Evolutionary conservation across 495 filamentous ascomycete genomes (phyloP).

Genomic region (Jackrogersella minutella): DNA sequence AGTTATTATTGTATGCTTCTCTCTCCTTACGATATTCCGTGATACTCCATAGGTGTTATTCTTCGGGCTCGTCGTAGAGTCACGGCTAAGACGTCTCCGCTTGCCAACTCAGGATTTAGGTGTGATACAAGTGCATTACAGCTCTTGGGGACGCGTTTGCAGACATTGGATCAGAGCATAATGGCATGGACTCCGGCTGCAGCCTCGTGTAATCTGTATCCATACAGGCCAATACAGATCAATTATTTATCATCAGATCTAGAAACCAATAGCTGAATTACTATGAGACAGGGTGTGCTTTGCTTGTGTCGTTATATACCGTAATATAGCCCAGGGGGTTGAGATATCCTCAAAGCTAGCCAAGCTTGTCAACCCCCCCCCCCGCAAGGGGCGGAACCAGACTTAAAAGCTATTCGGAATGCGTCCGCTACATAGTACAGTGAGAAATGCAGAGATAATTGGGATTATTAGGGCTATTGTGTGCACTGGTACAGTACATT

Average conservation of each 20-base stretch:
- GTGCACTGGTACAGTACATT: conserved; percentile 30
- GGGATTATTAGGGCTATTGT: conserved; percentile 7
- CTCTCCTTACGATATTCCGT: conserved; percentile 11
- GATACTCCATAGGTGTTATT: conserved; percentile 2
- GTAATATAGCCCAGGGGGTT: conserved; percentile 32
- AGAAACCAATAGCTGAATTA: conserved; percentile 24
- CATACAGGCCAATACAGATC: conserved; percentile 19
- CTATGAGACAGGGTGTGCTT: conserved; percentile 22
- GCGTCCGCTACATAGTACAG: conserved; percentile 13
- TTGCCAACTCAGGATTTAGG: conserved; percentile 28
- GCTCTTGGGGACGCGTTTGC: conserved; percentile 18
- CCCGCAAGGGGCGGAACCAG: conserved; percentile 38
- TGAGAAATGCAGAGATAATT: conserved; percentile 14
- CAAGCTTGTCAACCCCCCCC: conserved; percentile 27
- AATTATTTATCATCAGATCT: conserved; percentile 23
- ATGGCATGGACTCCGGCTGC: conserved; percentile 12
- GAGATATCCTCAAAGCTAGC: conserved; percentile 20
- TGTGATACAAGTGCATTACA: conserved; percentile 34
- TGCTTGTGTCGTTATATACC: conserved; percentile 3
- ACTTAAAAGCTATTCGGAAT: conserved; percentile 32
- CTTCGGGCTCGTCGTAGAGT: conserved; percentile 12
- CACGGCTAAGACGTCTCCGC: conserved; percentile 27
- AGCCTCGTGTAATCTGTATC: conserved; percentile 36
- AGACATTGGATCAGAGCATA: conserved; percentile 18
- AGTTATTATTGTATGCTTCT: conserved; percentile 3